phyloP scores from a whole-genome alignment of 2,329 filamentous ascomycete genomes.

The Phialocephala subalpina region DNA sequence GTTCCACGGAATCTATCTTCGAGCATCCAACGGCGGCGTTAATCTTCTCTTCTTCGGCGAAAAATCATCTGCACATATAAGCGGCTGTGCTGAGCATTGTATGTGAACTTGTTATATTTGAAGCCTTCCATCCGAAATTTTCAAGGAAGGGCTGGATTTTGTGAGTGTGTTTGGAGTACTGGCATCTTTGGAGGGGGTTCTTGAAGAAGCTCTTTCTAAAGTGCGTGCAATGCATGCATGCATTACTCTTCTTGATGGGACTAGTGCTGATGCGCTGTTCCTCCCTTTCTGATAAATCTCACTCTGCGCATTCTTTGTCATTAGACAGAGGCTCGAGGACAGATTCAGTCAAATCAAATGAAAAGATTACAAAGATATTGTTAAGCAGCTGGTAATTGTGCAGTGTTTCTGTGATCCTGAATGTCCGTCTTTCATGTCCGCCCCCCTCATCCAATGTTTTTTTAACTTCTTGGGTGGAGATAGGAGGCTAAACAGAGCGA shows the following conservation, averaged over 20 bases:
- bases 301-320: constrained; percentile 1
- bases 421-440: no score
- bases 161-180: constrained; percentile 40
- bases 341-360: neutral
- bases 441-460: no score
- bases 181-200: constrained; percentile 34
- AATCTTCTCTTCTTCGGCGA: constrained; percentile 26
- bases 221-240: constrained; percentile 6
- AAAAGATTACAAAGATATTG: constrained; percentile 5
- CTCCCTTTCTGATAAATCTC: constrained; percentile 3
- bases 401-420: neutral
- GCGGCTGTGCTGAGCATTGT: constrained; percentile 36
- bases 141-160: constrained; percentile 21
- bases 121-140: constrained; percentile 24
- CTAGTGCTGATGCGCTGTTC: neutral
- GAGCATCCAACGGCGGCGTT: constrained; percentile 39
- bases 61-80: constrained; percentile 30
- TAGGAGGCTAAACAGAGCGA: neutral
- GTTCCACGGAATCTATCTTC: constrained; percentile 28
- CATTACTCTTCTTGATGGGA: neutral
- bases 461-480: neutral
- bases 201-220: constrained; percentile 12
- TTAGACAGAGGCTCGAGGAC: neutral
- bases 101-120: constrained; percentile 36
- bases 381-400: neutral